Evolutionary conservation across 1,284 basidiomycete genomes (phyloP).

Genomic region (Rhodotorula sp.): DNA sequence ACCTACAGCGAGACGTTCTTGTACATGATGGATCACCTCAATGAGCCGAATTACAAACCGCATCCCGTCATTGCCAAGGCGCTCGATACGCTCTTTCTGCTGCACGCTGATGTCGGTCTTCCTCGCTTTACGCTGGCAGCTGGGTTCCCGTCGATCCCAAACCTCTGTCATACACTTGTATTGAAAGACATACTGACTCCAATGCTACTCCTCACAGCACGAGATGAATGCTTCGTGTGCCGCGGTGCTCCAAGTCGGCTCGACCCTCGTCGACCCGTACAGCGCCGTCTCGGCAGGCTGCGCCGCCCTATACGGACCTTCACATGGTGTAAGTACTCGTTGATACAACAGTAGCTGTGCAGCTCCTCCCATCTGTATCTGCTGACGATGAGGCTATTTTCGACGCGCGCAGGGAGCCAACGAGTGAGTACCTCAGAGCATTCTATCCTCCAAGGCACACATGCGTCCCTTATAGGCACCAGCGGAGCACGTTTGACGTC

Average conservation of each 20-base stretch:
- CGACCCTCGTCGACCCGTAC: conserved; percentile 70
- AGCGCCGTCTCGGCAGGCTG: conserved; percentile 78
- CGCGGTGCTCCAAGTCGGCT: conserved; percentile 78
- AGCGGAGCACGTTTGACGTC: too few relatives aligned
- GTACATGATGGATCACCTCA: conserved; percentile 57
- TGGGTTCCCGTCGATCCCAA: too few relatives aligned
- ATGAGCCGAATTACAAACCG: conserved; percentile 60
- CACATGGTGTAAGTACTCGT: conserved; percentile 58
- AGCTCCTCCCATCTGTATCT: too few relatives aligned
- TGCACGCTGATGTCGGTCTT: conserved; percentile 65
- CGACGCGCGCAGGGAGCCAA: conserved; percentile 17
- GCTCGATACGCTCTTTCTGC: conserved; percentile 75
- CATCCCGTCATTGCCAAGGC: conserved; percentile 79
- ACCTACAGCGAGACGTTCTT: conserved; percentile 78
- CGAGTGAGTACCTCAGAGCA: conserved; percentile 7
- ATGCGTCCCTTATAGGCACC: too few relatives aligned
- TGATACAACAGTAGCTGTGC: too few relatives aligned
- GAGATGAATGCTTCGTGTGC: conserved; percentile 80
- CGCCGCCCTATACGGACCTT: conserved; percentile 63
- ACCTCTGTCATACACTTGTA: not conserved
- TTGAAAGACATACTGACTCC: not conserved
- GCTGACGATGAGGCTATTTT: too few relatives aligned
- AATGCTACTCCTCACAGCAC: conserved; percentile 51
- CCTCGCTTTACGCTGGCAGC: not conserved
- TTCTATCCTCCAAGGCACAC: too few relatives aligned